Base-by-base conservation (phyloP, 1,284 basidiomycete species). In the Macrocystidia cucumis region DNA sequence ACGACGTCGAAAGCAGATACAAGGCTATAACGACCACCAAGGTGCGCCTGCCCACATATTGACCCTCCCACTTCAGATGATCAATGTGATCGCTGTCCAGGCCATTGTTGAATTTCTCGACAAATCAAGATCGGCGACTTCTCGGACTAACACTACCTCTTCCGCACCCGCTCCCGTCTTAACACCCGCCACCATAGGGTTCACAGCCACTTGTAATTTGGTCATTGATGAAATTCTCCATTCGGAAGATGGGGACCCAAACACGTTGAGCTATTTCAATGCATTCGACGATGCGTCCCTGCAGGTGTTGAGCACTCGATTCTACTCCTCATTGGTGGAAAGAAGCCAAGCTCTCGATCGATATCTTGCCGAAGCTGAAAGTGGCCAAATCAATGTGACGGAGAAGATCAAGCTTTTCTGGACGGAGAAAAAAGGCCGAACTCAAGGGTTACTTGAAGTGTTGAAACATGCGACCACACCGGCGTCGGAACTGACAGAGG, bases 71-170 rank as follows among this genome's bases (percentile, higher is more conserved):
- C 24, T 29, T 28, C 31, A 25, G 13, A 20, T 13, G 12, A 22
- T 27, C 28, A 25, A 19, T 23, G 34, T 19, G 34, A 20, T 19
- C n/a, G 22, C 42, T 38, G 36, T 21, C n/a, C 48, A 91, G 85
- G 64, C 70, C 22, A 84, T 92, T 43, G 67, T 86, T 36, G 76
- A 83, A 38, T 88, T 92, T 53, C 63, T 93, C 27, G 90, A 91
- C 62, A 82, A 80, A 50, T 86, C 85, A 11, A 74, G 86, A 33
- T 85, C 76, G 6, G 60, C 68, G 12, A 57, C 65, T 27, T 83
- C 79, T 20, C 74, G 68, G 37, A 84, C 80, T 3, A 70, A 72
- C 46, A 79, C 78, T 11, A 80, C 78, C 2, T 84, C 78, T 0
- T 54, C 60, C 11, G 74, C 77, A 2, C 88, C 89, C 0, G 85